Evolutionary conservation across 345 rosid species (phyloP), one percentile per base, ranked within the genome.

Genomic region (Eucalyptus regnans): DNA sequence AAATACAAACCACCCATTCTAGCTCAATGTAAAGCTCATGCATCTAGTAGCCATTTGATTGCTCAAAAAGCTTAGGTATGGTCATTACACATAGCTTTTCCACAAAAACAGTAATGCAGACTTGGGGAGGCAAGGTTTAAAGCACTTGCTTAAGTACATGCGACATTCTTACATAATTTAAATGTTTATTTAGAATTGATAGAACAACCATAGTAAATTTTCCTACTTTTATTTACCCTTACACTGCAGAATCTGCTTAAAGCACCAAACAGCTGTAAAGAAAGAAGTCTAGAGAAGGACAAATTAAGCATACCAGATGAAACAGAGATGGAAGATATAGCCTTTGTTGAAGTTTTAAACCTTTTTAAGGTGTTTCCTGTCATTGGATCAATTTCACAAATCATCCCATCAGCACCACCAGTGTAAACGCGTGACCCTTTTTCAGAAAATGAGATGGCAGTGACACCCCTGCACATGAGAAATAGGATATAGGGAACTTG

Each of bases 351-450:
- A 92, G 97, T 96, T 91, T 86, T 94, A 90, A 96, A 95, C 94
- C 96, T 96, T 76, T 92, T 91, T 64, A 94, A 89, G 54, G 93
- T 88, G 89, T 95, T 97, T 91, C 99, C 99, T 88, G 94, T 90
- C 64, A 92, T 90, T 46, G 97, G 96, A 90, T 98, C 99, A 85
- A 97, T 93, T 92, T 95, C 91, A 91, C 98, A 98, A 89, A 95
- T 90, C 97, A 97, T 94, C 89, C 99, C 99, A 94, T 98, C 99
- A 81, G 96, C 96, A 46, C 99, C 99, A 2, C 96, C 94, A 86
- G 94, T 94, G 93, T 96, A 97, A 87, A 94, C 91, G 88, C 90
- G 91, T 12, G 95, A 94, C 87, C 93, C 95, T 87, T 89, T 93
- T 8, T 91, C 86, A 49, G 98, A 94, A 91, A 95, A 96, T 86